Evolutionary conservation across 2,329 filamentous ascomycete species (phyloP).

Genomic region (Knoxdaviesia proteae): DNA sequence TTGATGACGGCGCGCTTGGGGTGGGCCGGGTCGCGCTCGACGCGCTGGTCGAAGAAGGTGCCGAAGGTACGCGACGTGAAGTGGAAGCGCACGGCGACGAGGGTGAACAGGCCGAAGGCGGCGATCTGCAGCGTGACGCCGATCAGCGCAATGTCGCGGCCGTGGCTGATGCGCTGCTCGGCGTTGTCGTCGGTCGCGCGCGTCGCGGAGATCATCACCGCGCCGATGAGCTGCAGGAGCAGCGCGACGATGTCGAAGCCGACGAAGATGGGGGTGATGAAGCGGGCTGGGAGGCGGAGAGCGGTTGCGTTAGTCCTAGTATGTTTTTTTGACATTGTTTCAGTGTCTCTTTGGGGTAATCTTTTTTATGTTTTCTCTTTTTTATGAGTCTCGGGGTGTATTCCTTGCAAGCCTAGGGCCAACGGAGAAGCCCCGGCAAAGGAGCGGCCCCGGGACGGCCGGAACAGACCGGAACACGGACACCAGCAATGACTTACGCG

Average conservation of each 20-base stretch:
- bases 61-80: conserved; percentile 14
- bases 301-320: too few relatives aligned
- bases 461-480: too few relatives aligned
- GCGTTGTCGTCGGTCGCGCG: conserved; percentile 12
- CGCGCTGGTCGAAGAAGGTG: background rate
- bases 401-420: too few relatives aligned
- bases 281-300: background rate
- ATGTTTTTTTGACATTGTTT: too few relatives aligned
- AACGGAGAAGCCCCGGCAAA: too few relatives aligned
- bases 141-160: conserved; percentile 16
- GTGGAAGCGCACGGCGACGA: conserved; percentile 24
- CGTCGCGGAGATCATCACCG: conserved; percentile 18
- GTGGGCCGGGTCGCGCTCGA: background rate
- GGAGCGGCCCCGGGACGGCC: too few relatives aligned
- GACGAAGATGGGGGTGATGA: conserved; percentile 17
- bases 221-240: conserved; percentile 16
- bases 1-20: conserved; percentile 2
- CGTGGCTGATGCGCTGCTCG: conserved; percentile 10
- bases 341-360: too few relatives aligned
- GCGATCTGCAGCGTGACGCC: conserved; percentile 17
- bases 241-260: conserved; percentile 17
- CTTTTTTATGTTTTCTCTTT: too few relatives aligned
- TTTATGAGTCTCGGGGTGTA: too few relatives aligned
- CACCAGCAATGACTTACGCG: background rate
- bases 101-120: conserved; percentile 23